Conservation (phyloP, 2,329 filamentous ascomycete genomes). For the Epichloe aotearoae region DNA sequence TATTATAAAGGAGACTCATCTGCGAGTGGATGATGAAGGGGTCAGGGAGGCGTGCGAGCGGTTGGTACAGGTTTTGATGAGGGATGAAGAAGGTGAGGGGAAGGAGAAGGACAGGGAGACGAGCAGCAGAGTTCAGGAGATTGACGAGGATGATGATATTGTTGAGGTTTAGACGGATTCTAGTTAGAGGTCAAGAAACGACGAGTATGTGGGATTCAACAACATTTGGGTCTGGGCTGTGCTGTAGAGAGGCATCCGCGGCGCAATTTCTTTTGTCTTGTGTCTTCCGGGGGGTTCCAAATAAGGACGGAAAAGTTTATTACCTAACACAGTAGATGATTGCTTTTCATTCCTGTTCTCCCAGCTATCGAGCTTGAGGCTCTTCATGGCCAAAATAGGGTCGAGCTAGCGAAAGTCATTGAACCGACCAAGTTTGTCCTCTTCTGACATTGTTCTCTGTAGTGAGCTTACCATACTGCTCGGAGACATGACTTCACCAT, state of each 20-base stretch:
- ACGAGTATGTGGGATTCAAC: neutral
- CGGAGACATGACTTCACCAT: conserved; percentile 9
- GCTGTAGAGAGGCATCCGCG: neutral
- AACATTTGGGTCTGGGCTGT: neutral
- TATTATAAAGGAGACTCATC: conserved; percentile 74
- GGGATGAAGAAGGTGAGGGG: conserved; percentile 49
- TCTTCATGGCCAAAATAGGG: neutral
- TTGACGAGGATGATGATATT: conserved; percentile 40
- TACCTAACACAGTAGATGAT: neutral
- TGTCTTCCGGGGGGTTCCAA: neutral
- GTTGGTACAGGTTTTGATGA: conserved; percentile 76
- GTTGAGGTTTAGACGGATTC: conserved; percentile 34
- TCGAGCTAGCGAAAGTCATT: neutral
- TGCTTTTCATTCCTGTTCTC: neutral
- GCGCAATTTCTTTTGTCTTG: neutral
- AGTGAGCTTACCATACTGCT: conserved; percentile 2
- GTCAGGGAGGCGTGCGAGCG: conserved; percentile 79
- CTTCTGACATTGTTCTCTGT: conserved; percentile 1
- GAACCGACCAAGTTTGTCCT: neutral
- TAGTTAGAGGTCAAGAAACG: neutral
- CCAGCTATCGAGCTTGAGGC: neutral
- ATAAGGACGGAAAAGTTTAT: neutral
- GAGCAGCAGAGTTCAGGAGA: conserved; percentile 26
- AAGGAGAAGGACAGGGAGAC: conserved; percentile 23
- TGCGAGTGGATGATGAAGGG: conserved; percentile 61